Evolutionary conservation across 2,329 filamentous ascomycete genomes (phyloP).

Genomic region (Fusarium sp.): DNA sequence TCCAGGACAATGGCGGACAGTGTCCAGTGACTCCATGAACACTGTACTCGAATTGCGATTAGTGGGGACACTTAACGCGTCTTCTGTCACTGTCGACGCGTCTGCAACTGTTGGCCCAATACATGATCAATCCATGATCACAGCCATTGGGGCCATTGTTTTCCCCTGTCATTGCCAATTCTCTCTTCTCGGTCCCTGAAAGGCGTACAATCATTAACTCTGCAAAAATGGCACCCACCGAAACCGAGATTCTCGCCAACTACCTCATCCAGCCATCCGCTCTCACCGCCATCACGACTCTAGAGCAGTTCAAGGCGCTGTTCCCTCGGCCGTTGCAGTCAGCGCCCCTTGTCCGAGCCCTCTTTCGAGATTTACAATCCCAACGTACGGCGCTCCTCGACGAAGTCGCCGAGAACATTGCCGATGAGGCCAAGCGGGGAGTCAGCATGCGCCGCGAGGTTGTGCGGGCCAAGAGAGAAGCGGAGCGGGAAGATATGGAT

Average conservation of each 20-base stretch:
- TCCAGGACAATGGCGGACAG: neutral
- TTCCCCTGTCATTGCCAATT: neutral
- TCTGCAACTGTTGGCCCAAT: slow-evolving; percentile 5
- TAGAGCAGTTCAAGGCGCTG: slow-evolving; percentile 76
- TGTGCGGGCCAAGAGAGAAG: slow-evolving; percentile 59
- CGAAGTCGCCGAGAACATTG: slow-evolving; percentile 69
- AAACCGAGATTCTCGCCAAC: slow-evolving; percentile 75
- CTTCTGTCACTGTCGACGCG: slow-evolving; percentile 20
- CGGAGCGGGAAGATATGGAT: slow-evolving; percentile 64
- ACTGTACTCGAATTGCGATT: slow-evolving; percentile 1
- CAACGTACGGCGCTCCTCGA: slow-evolving; percentile 75
- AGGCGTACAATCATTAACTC: neutral
- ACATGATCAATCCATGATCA: neutral
- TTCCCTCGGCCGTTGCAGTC: slow-evolving; percentile 73
- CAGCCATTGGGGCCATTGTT: neutral
- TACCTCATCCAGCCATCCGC: slow-evolving; percentile 81
- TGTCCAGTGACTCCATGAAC: neutral
- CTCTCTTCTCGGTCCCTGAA: neutral
- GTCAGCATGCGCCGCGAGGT: slow-evolving; percentile 65
- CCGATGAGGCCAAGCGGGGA: slow-evolving; percentile 68
- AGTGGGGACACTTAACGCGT: slow-evolving; percentile 38
- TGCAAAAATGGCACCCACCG: slow-evolving; percentile 71
- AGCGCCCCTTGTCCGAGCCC: slow-evolving; percentile 70
- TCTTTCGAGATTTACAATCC: slow-evolving; percentile 82
- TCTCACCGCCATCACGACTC: slow-evolving; percentile 74